Evolutionary conservation across 108 stramenopile species (phyloP).

Genomic region (Discostella stelligeroides): DNA sequence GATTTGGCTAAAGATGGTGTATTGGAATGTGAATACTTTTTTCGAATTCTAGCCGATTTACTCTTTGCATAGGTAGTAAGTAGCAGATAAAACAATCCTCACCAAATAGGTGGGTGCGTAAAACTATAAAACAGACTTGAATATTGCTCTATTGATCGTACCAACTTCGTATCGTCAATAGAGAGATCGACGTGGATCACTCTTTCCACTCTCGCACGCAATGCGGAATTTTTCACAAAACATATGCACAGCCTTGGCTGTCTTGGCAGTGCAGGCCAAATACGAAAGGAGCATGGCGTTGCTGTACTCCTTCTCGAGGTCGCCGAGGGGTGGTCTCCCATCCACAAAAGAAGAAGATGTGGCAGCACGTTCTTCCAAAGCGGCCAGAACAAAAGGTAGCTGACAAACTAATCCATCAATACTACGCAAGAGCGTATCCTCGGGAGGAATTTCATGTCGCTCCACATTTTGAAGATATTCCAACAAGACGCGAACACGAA

Average conservation of each 20-base stretch:
- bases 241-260: slow-evolving; percentile 57
- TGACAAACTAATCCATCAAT: slow-evolving; percentile 48
- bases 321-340: slow-evolving; percentile 19
- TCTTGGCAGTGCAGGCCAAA: slow-evolving; percentile 64
- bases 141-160: too few species aligned
- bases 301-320: slow-evolving; percentile 53
- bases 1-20: slow-evolving; percentile 75
- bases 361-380: slow-evolving; percentile 27
- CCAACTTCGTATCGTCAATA: slow-evolving; percentile 16
- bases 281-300: slow-evolving; percentile 57
- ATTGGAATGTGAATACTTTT: slow-evolving; percentile 78
- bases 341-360: background rate
- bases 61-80: background rate
- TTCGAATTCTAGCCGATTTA: slow-evolving; percentile 49
- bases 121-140: too few species aligned
- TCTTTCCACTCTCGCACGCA: slow-evolving; percentile 28
- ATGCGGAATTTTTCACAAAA: slow-evolving; percentile 76
- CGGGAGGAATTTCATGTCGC: slow-evolving; percentile 21
- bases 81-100: too few species aligned
- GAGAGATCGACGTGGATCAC: slow-evolving; percentile 12
- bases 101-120: too few species aligned
- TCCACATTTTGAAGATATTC: slow-evolving; percentile 52
- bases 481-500: slow-evolving; percentile 59
- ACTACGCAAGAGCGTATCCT: slow-evolving; percentile 44
- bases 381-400: slow-evolving; percentile 37